A percentile compares a stretch with the other conserved stretches of the same genome.
Evolutionary conservation across 805 yeast genomes (phyloP).

Genomic region (Candida ficus): DNA sequence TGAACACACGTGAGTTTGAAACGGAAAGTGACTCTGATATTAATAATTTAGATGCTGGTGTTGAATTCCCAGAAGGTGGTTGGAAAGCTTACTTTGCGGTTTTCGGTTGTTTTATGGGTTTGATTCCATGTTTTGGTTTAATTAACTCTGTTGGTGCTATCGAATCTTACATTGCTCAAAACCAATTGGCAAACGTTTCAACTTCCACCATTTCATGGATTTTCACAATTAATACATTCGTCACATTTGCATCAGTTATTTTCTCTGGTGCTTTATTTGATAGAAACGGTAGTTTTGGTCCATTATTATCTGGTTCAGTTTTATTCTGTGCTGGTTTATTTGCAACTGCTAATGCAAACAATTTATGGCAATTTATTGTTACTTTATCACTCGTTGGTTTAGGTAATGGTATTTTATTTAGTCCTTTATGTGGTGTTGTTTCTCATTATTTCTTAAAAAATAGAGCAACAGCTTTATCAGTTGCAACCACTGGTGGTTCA

Average conservation of each 20-base stretch:
- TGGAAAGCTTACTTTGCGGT: constrained; percentile 50
- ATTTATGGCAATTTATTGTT: constrained; percentile 56
- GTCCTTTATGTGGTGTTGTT: constrained; percentile 56
- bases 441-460: constrained; percentile 61
- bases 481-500: constrained; percentile 51
- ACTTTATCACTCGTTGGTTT: constrained; percentile 55
- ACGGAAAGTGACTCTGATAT: not conserved
- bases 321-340: constrained; percentile 48
- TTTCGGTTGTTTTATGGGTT: constrained; percentile 56
- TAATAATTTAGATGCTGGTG: constrained; percentile 10
- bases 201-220: constrained; percentile 60
- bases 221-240: constrained; percentile 53
- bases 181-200: constrained; percentile 47
- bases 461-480: constrained; percentile 52
- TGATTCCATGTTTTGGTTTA: constrained; percentile 54
- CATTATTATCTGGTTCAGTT: constrained; percentile 40
- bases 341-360: constrained; percentile 49
- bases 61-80: constrained; percentile 52
- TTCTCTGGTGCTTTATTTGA: constrained; percentile 61
- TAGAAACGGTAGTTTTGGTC: constrained; percentile 46
- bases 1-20: not conserved
- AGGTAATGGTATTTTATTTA: constrained; percentile 55
- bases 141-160: constrained; percentile 62
- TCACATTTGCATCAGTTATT: constrained; percentile 48
- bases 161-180: constrained; percentile 49